These are phyloP conservation scores for Linum lewisii DNA, from an alignment of 345 rosid species.

Conservation along the genomic window DNA sequence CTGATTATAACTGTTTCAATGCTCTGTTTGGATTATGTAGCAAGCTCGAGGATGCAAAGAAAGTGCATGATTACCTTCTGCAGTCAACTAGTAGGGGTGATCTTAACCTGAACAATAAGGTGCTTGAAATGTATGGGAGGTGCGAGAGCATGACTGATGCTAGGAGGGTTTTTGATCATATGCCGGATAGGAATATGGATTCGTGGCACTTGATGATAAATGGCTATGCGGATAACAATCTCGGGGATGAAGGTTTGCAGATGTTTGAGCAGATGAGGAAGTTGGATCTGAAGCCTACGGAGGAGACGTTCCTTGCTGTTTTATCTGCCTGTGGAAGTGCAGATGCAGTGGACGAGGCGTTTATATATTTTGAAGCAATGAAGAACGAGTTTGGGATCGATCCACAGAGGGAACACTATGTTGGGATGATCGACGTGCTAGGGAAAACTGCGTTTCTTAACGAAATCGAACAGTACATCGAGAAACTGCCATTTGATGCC, in stretches of 20 bases:
- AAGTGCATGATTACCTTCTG: slow-evolving; percentile 65
- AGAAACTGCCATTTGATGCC: slow-evolving; percentile 48
- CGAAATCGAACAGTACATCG: slow-evolving; percentile 48
- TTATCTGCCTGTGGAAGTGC: slow-evolving; percentile 56
- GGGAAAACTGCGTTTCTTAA: slow-evolving; percentile 56
- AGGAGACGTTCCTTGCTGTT: slow-evolving; percentile 45
- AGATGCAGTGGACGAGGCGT: slow-evolving; percentile 59
- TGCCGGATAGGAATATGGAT: slow-evolving; percentile 54
- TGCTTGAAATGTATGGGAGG: slow-evolving; percentile 51
- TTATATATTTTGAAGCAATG: slow-evolving; percentile 59
- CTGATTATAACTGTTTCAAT: slow-evolving; percentile 40
- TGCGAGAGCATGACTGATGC: slow-evolving; percentile 54
- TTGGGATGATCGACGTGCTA: slow-evolving; percentile 54
- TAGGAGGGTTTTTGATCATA: slow-evolving; percentile 65
- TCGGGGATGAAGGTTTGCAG: slow-evolving; percentile 71
- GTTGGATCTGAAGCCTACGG: slow-evolving; percentile 40
- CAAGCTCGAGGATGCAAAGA: slow-evolving; percentile 55
- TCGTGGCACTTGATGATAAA: slow-evolving; percentile 68
- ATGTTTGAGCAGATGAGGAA: slow-evolving; percentile 57
- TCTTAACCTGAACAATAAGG: slow-evolving; percentile 40
- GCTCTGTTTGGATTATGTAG: slow-evolving; percentile 39
- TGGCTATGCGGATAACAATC: slow-evolving; percentile 45
- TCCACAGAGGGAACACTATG: slow-evolving; percentile 39
- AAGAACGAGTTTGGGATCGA: slow-evolving; percentile 35
- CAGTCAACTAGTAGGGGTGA: slow-evolving; percentile 49